phyloP scores from a whole-genome alignment of 176 grass and related monocot species.

The barley (Hordeum vulgare) region DNA sequence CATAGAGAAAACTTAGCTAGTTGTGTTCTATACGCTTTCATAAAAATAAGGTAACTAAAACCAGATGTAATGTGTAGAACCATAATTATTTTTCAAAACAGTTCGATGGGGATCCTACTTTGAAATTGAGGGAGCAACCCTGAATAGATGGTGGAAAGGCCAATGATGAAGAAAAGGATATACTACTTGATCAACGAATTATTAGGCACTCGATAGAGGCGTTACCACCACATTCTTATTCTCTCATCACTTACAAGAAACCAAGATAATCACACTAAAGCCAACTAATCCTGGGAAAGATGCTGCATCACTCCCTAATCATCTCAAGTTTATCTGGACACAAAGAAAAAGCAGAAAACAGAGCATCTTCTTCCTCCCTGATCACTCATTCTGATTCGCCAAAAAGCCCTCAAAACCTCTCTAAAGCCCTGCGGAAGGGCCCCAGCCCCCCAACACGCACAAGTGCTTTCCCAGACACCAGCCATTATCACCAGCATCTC shows the following conservation, averaged over 20 bases:
- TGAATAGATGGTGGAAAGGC: not conserved
- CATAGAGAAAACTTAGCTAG: no score
- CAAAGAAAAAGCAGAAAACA: not conserved
- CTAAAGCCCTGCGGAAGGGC: conserved; percentile 12
- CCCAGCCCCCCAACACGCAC: not conserved
- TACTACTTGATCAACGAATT: not conserved
- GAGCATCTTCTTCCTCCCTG: not conserved
- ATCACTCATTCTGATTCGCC: not conserved
- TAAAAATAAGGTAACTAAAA: no score
- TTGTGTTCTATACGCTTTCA: no score
- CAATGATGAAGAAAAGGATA: not conserved
- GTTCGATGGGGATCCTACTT: no score
- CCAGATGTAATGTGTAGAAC: no score
- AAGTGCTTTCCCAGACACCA: conserved; percentile 5
- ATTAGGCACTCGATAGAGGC: not conserved
- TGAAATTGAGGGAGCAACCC: no score
- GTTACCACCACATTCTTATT: not conserved
- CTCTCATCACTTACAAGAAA: not conserved
- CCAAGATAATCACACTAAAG: not conserved
- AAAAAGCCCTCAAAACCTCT: conserved; percentile 21
- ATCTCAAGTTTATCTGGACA: not conserved
- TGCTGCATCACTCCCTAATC: not conserved
- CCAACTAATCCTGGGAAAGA: not conserved
- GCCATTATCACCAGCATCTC: conserved; percentile 27
- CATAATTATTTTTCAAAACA: no score